Evolutionary conservation across 2,329 filamentous ascomycete species (phyloP).

Genomic region (Botrytis galanthina): DNA sequence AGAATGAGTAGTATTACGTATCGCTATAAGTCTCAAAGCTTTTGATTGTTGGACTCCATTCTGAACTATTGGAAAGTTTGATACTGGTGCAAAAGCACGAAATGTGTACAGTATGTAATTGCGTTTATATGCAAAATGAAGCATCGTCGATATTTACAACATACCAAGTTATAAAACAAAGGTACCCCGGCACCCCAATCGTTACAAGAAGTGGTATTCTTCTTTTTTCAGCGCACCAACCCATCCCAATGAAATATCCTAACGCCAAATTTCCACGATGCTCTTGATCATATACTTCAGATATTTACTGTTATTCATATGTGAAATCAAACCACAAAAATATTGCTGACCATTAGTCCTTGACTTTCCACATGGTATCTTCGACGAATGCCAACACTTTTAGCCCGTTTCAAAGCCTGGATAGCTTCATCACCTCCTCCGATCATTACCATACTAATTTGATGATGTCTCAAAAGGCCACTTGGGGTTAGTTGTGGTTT

Average conservation of each 20-base stretch:
- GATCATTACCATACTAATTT: slow-evolving; percentile 81
- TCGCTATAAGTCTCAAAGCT: not conserved
- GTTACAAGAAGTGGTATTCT: not conserved
- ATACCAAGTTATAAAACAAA: not conserved
- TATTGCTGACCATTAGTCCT: slow-evolving; percentile 74
- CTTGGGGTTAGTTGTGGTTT: slow-evolving; percentile 55
- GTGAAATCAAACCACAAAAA: slow-evolving; percentile 54
- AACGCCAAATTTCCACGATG: not conserved
- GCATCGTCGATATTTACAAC: not conserved
- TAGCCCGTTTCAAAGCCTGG: slow-evolving; percentile 59
- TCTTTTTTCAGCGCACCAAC: not conserved
- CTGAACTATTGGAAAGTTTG: not conserved
- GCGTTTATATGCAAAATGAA: not conserved
- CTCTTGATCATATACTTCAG: not conserved
- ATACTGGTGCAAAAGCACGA: not conserved
- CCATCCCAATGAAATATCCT: not conserved
- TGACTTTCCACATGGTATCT: slow-evolving; percentile 80
- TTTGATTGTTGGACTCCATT: not conserved
- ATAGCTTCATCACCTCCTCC: slow-evolving; percentile 67
- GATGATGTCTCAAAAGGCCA: slow-evolving; percentile 47
- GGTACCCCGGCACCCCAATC: not conserved
- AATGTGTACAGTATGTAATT: not conserved
- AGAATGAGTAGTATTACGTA: not conserved
- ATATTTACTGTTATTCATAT: not conserved
- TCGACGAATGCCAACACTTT: slow-evolving; percentile 70